A percentile compares a stretch with the other conserved stretches of the same genome.
phyloP scores from a whole-genome alignment of 2,329 filamentous ascomycete genomes.

The Sordariomycetes sp. region DNA sequence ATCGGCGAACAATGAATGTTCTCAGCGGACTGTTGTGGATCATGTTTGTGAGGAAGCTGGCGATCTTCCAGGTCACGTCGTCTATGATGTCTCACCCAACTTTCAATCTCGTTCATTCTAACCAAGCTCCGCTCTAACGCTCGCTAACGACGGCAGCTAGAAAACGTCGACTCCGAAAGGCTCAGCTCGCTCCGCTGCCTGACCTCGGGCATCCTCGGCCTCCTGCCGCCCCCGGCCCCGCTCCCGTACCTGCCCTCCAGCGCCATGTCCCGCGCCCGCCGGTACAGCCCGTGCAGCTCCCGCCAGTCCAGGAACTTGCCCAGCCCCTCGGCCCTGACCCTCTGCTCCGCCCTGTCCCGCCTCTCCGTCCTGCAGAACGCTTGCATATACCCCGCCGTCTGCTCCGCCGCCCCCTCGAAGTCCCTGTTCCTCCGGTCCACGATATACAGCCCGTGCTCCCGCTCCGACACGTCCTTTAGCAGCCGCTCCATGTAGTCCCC shows the following conservation, averaged over 20 bases:
- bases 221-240: not conserved
- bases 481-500: conserved; percentile 99
- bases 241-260: not conserved
- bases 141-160: no score
- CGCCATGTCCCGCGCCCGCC: not conserved
- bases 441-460: conserved; percentile 98
- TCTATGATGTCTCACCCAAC: no score
- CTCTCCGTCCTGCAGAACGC: conserved; percentile 25
- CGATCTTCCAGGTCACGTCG: no score
- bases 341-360: not conserved
- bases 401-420: conserved; percentile 94
- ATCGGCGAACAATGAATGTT: no score
- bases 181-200: not conserved
- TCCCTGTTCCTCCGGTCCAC: conserved; percentile 93
- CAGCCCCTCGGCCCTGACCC: not conserved
- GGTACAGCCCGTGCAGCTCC: not conserved
- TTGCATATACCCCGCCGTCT: conserved; percentile 53
- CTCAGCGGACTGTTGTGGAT: no score
- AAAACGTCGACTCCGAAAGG: no score
- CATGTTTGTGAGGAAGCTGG: no score
- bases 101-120: no score
- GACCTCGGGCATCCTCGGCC: not conserved
- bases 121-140: no score
- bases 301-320: conserved; percentile 1
- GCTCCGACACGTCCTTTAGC: conserved; percentile 73